These are phyloP conservation scores for Paramecium pentaurelia DNA, from an alignment of 73 alveolate species.

Conservation along the genomic window DNA sequence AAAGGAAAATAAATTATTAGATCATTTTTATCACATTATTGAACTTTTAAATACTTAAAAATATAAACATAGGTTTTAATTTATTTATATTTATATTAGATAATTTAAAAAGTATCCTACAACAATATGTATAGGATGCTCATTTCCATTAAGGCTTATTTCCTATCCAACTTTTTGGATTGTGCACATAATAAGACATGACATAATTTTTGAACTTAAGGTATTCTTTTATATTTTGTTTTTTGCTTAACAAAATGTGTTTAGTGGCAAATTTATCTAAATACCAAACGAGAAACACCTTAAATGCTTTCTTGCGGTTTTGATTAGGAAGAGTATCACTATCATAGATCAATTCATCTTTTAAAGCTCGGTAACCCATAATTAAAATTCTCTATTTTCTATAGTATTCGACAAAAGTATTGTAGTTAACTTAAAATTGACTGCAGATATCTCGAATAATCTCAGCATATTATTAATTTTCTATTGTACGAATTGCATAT, in stretches of 20 bases:
- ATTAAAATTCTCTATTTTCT: not conserved
- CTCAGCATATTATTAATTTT: not conserved
- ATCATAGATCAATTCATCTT: not conserved
- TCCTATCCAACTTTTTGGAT: not conserved
- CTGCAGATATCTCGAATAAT: not conserved
- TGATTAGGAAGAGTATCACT: not conserved
- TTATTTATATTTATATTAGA: no score
- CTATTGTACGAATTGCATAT: not conserved
- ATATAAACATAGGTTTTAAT: no score
- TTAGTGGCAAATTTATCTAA: not conserved
- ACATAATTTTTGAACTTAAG: not conserved
- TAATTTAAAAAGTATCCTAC: no score
- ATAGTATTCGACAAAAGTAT: not conserved
- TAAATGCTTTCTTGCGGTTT: constrained; percentile 10
- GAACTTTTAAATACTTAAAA: no score
- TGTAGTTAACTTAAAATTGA: not conserved
- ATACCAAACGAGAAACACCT: not conserved
- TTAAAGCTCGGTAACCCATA: not conserved
- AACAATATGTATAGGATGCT: not conserved
- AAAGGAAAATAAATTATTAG: no score
- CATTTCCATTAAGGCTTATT: not conserved
- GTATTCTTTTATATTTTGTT: not conserved
- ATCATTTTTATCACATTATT: no score
- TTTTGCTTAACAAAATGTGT: not conserved
- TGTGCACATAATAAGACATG: not conserved